Percentiles rank a stretch among this genome's conserved stretches.
Evolutionary conservation across 805 yeast genomes (phyloP).

Genomic region (Nakazawaea siamensis): DNA sequence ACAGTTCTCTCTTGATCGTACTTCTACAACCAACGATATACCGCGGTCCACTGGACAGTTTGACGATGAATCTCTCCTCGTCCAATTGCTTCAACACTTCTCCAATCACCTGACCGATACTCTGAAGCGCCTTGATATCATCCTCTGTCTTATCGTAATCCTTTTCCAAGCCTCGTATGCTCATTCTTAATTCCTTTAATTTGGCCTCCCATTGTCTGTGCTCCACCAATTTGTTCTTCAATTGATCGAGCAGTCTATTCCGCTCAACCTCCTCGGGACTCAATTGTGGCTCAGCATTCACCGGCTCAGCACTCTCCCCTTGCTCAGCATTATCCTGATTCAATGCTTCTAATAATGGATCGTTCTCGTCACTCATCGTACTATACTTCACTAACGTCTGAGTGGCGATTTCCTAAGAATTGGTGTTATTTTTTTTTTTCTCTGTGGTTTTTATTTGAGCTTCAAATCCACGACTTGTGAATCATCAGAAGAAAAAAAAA

Average conservation of each 20-base stretch:
- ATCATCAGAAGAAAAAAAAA: too few relatives aligned
- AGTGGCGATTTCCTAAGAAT: too few relatives aligned
- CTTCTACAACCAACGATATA: slow-evolving; percentile 97
- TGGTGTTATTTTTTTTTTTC: too few relatives aligned
- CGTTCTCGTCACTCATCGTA: slow-evolving; percentile 54
- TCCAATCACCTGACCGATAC: slow-evolving; percentile 95
- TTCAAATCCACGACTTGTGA: too few relatives aligned
- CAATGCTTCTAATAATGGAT: slow-evolving; percentile 70
- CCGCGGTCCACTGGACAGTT: slow-evolving; percentile 95
- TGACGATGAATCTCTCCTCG: slow-evolving; percentile 90
- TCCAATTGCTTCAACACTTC: slow-evolving; percentile 94
- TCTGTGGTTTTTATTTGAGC: too few relatives aligned
- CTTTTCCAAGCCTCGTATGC: slow-evolving; percentile 76
- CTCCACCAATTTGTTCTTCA: slow-evolving; percentile 80
- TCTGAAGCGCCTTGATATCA: slow-evolving; percentile 93
- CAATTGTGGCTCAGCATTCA: slow-evolving; percentile 21
- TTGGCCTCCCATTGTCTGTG: slow-evolving; percentile 94
- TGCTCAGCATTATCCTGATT: slow-evolving; percentile 25
- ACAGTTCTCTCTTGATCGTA: slow-evolving; percentile 72
- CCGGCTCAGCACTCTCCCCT: slow-evolving; percentile 9
- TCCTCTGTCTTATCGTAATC: slow-evolving; percentile 90
- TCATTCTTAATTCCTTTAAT: slow-evolving; percentile 73
- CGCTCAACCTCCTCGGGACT: slow-evolving; percentile 41
- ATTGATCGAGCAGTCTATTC: slow-evolving; percentile 65
- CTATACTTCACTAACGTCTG: neutral